phyloP scores from a whole-genome alignment of 1,284 basidiomycete genomes.

The Puccinia novopanici region DNA sequence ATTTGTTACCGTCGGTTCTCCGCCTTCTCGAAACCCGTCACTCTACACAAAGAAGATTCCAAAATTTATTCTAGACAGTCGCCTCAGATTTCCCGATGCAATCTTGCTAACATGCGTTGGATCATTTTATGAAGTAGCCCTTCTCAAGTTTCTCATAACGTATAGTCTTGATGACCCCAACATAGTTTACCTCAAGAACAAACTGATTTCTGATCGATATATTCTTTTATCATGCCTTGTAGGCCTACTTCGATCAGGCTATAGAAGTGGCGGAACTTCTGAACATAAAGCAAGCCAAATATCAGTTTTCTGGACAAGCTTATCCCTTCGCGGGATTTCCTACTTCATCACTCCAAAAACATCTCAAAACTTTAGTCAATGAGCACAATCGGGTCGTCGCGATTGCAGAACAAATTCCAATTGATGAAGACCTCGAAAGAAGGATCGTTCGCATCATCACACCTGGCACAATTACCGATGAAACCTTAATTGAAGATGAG shows the following conservation, averaged over 20 bases:
- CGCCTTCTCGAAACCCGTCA: slow-evolving; percentile 43
- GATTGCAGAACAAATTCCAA: slow-evolving; percentile 73
- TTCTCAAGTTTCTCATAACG: background rate
- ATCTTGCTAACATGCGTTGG: slow-evolving; percentile 86
- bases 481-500: slow-evolving; percentile 70
- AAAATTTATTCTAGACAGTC: slow-evolving; percentile 66
- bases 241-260: slow-evolving; percentile 94
- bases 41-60: slow-evolving; percentile 34
- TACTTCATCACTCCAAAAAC: slow-evolving; percentile 76
- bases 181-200: background rate
- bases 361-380: slow-evolving; percentile 81
- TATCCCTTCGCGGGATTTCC: slow-evolving; percentile 84
- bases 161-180: background rate
- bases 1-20: slow-evolving; percentile 39
- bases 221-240: background rate
- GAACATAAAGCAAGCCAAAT: slow-evolving; percentile 75
- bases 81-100: slow-evolving; percentile 78
- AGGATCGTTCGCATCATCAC: slow-evolving; percentile 78
- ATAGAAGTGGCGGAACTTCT: slow-evolving; percentile 73
- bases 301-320: slow-evolving; percentile 66
- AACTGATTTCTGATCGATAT: slow-evolving; percentile 10
- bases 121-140: slow-evolving; percentile 83
- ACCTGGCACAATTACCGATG: slow-evolving; percentile 87
- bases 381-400: slow-evolving; percentile 80
- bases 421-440: slow-evolving; percentile 48